Evolutionary conservation across 2,329 filamentous ascomycete genomes (phyloP).

Genomic region (Rutstroemia sp.): DNA sequence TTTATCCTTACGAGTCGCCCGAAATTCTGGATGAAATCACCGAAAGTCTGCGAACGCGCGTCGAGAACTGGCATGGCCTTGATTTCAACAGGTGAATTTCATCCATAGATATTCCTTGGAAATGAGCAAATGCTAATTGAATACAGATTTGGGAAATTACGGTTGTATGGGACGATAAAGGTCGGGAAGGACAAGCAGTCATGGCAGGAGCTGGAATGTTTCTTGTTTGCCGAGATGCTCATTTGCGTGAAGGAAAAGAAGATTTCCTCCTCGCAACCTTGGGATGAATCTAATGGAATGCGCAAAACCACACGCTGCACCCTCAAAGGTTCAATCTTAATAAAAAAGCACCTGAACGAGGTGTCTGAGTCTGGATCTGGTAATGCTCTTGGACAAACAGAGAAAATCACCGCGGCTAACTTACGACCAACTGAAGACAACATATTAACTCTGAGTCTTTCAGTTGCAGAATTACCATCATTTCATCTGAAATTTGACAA

Average conservation of each 20-base stretch:
- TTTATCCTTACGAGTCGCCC: conserved; percentile 65
- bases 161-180: conserved; percentile 79
- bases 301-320: conserved; percentile 71
- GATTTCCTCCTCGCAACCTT: conserved; percentile 49
- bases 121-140: conserved; percentile 24
- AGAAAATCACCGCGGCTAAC: conserved; percentile 30
- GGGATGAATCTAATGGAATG: conserved; percentile 52
- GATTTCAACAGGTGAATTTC: conserved; percentile 66
- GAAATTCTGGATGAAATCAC: conserved; percentile 79
- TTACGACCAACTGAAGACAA: conserved; percentile 57
- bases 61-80: conserved; percentile 97
- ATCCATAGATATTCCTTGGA: background rate
- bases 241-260: conserved; percentile 99
- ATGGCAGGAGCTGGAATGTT: conserved; percentile 98
- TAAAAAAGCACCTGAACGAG: conserved; percentile 94
- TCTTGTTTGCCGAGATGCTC: conserved; percentile 96
- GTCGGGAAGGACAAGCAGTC: conserved; percentile 94
- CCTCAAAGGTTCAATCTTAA: conserved; percentile 93
- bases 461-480: conserved; percentile 83
- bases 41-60: conserved; percentile 74
- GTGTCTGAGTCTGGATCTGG: conserved; percentile 62
- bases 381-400: conserved; percentile 27
- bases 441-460: conserved; percentile 80
- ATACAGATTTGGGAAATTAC: conserved; percentile 77
- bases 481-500: conserved; percentile 90